Evolutionary conservation across 495 filamentous ascomycete species (phyloP).

Genomic region (Diplogelasinospora grovesii): DNA sequence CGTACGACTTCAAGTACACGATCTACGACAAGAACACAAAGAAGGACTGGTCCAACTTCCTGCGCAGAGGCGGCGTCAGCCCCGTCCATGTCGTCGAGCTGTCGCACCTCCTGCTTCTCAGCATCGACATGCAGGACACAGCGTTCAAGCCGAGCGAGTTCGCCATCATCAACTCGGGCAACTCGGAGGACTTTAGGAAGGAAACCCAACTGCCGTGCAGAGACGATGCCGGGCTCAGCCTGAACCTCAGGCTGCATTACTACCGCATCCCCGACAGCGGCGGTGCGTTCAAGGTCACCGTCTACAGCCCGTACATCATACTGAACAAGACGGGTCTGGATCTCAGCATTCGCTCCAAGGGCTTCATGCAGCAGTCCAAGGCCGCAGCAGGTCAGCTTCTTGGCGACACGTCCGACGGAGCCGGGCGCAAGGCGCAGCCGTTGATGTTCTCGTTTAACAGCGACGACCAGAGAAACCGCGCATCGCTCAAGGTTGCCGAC

Average conservation of each 20-base stretch:
- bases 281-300: slow-evolving; percentile 89
- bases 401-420: slow-evolving; percentile 25
- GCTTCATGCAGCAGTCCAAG: slow-evolving; percentile 72
- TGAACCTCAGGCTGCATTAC: slow-evolving; percentile 85
- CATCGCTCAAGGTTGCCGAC: slow-evolving; percentile 75
- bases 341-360: slow-evolving; percentile 83
- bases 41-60: slow-evolving; percentile 98
- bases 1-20: slow-evolving; percentile 97
- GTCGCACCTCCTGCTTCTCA: slow-evolving; percentile 85
- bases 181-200: slow-evolving; percentile 78
- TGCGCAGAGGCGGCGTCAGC: slow-evolving; percentile 91
- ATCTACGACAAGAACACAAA: slow-evolving; percentile 97
- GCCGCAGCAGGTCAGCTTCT: slow-evolving; percentile 69
- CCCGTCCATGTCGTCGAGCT: slow-evolving; percentile 95
- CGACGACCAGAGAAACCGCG: slow-evolving; percentile 85
- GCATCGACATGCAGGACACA: slow-evolving; percentile 93
- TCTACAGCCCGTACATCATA: slow-evolving; percentile 89
- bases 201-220: slow-evolving; percentile 75
- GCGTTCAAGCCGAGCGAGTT: slow-evolving; percentile 93
- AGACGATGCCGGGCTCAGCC: slow-evolving; percentile 68
- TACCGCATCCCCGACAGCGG: slow-evolving; percentile 88
- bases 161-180: slow-evolving; percentile 87
- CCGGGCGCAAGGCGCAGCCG: slow-evolving; percentile 62
- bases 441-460: slow-evolving; percentile 92
- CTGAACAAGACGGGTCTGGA: slow-evolving; percentile 91